Conservation (phyloP, 2,329 filamentous ascomycete genomes). For the Fusarium pseudocircinatum region DNA sequence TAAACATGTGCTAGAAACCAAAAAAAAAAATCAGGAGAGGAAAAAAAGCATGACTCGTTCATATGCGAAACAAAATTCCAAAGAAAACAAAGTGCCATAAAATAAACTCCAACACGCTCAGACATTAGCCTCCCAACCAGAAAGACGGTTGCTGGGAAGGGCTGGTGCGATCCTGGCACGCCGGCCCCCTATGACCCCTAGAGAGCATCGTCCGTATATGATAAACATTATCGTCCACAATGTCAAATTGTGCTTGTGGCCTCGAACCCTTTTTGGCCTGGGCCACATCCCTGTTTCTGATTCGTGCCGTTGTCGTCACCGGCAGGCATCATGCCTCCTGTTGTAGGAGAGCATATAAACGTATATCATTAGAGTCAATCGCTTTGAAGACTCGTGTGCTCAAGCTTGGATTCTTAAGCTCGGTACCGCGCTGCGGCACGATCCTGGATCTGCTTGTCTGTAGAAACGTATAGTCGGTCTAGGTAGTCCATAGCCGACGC, state of each 20-base stretch:
- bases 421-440: conserved; percentile 56
- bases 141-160: conserved; percentile 34
- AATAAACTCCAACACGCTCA: conserved; percentile 43
- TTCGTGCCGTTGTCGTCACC: conserved; percentile 41
- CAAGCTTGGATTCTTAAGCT: conserved; percentile 42
- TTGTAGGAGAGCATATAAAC: conserved; percentile 39
- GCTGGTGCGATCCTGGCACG: conserved; percentile 24
- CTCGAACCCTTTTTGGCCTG: conserved; percentile 15
- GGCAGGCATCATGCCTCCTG: conserved; percentile 41
- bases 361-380: conserved; percentile 44
- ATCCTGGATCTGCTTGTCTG: conserved; percentile 81
- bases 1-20: conserved; percentile 25
- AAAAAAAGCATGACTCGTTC: conserved; percentile 26
- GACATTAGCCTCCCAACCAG: conserved; percentile 35
- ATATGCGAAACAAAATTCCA: conserved; percentile 10
- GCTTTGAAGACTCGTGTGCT: conserved; percentile 33
- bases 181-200: conserved; percentile 11
- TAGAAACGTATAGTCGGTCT: conserved; percentile 82
- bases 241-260: conserved; percentile 34
- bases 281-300: conserved; percentile 42
- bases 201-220: conserved; percentile 34
- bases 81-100: conserved; percentile 26
- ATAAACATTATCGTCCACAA: conserved; percentile 47
- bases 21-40: conserved; percentile 26
- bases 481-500: conserved; percentile 84